Evolutionary conservation across 208 protist species (phyloP).

Genomic region (Leishmania tropica): DNA sequence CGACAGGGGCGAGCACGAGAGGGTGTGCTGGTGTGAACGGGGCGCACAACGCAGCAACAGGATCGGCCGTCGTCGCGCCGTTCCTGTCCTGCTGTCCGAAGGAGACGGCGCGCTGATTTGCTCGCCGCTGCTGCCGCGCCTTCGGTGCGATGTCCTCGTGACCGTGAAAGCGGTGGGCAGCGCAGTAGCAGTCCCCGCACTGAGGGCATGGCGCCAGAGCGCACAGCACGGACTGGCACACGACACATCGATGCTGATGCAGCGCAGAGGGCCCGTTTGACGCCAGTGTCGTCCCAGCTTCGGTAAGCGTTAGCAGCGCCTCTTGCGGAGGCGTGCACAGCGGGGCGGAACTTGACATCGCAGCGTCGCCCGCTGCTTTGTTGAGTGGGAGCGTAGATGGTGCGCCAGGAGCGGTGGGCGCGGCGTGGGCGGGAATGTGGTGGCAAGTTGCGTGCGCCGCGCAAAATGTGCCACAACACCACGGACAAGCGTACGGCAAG

Average conservation of each 20-base stretch:
- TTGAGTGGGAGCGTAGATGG: neutral
- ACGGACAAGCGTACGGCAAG: slow-evolving; percentile 54
- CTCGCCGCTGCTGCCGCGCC: neutral
- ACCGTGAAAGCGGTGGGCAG: slow-evolving; percentile 66
- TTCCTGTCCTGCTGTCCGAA: neutral
- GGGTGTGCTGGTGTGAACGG: slow-evolving; percentile 31
- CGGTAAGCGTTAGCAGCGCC: neutral
- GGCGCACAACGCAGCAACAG: slow-evolving; percentile 18
- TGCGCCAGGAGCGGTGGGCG: neutral
- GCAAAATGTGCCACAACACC: slow-evolving; percentile 62
- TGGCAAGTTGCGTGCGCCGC: slow-evolving; percentile 53
- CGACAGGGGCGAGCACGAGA: slow-evolving; percentile 43
- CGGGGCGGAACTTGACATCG: slow-evolving; percentile 5
- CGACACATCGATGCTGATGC: slow-evolving; percentile 21
- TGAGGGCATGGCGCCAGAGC: slow-evolving; percentile 49
- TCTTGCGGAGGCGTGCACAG: slow-evolving; percentile 15
- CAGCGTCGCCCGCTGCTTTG: neutral
- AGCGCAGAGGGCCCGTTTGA: too few species aligned
- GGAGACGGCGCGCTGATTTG: neutral
- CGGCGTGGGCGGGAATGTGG: slow-evolving; percentile 24
- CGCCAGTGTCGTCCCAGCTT: neutral
- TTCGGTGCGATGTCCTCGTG: slow-evolving; percentile 32
- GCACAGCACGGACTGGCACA: slow-evolving; percentile 38
- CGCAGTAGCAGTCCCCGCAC: slow-evolving; percentile 51
- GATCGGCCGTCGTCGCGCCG: neutral